phyloP scores from a whole-genome alignment of 2,329 filamentous ascomycete species.

The Cladophialophora yegresii region DNA sequence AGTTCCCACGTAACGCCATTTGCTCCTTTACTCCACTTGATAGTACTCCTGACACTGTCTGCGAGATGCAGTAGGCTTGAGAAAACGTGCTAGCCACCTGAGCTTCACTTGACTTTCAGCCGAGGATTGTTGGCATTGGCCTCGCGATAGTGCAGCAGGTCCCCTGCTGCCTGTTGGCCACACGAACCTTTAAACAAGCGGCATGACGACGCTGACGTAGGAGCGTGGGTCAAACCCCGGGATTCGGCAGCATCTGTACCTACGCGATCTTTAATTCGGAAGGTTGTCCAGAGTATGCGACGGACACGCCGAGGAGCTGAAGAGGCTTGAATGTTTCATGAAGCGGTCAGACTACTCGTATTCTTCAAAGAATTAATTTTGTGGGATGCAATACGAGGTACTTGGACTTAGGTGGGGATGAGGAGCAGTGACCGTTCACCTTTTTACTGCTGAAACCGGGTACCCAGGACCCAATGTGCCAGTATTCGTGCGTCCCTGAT shows the following conservation, averaged over 20 bases:
- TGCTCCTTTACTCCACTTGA: not conserved
- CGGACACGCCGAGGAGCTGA: not conserved
- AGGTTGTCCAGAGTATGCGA: not conserved
- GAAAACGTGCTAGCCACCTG: not conserved
- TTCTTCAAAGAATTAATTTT: not conserved
- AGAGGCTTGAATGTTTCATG: not conserved
- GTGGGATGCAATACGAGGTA: not conserved
- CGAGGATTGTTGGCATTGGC: not conserved
- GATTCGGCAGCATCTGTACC: constrained; percentile 8
- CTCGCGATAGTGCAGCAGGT: too few species aligned
- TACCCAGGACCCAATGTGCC: too few species aligned
- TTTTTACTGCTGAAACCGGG: not conserved
- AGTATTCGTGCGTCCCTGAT: not conserved
- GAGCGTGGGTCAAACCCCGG: constrained; percentile 12
- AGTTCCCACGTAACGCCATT: not conserved
- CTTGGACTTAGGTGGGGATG: not conserved
- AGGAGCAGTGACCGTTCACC: not conserved
- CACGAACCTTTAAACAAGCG: not conserved
- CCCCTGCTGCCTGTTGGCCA: not conserved
- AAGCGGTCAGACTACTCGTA: not conserved
- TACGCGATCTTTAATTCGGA: constrained; percentile 1
- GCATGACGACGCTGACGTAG: constrained; percentile 3
- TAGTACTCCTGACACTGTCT: too few species aligned
- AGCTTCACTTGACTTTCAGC: not conserved
- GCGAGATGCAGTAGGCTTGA: not conserved